Evolutionary conservation across 371 early-diverging fungal genomes (phyloP), one percentile per base, ranked within the genome.

Genomic region (Saksenaea vasiformis): DNA sequence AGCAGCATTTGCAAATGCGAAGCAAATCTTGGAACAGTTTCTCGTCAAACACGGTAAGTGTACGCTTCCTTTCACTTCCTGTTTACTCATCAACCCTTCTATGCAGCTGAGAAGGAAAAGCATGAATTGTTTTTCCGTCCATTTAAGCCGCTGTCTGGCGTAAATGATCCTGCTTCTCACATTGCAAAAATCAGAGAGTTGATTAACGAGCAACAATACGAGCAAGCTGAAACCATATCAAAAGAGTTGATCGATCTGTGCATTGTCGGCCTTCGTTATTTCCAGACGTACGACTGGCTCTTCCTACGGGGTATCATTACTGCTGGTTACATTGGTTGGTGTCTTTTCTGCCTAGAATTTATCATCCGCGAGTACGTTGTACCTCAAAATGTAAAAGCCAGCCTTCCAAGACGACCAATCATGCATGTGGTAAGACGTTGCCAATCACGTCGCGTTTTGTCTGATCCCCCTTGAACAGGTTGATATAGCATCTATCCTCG

Each of bases 211-310:
- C 76, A 79, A 43, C 70, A 87, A 13, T 92, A 87, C 69, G 74
- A 70, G 15, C 79, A 82, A 36, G 95, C 95, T 4, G 88, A 90
- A 61, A 53, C 58, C 24, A 76, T 83, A 60, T 91, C 93, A 43
- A 62, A 70, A 13, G 65, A 76, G 26, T 73, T 94, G 36, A 86
- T 91, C 14, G 62, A 79, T 2, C 74, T 88, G 22, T 89, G 87
- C 34, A 65, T 96, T 24, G 85, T 90, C 41, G 98, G 96, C n/a
- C 74, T 96, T 53, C 89, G 95, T 36, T 98, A 98, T 75, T 91
- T 93, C 60, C 96, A 97, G 74, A 95, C 93, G 73, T 92, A 98
- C 70, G 98, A 98, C 72, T 96, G 97, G 98, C 74, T 93, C 3
- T 93, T 96, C 71, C 74, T 98, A 59, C 85, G 94, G 56, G 77